phyloP scores from a whole-genome alignment of 1,139 yeast genomes.

The Pichia cactophila region DNA sequence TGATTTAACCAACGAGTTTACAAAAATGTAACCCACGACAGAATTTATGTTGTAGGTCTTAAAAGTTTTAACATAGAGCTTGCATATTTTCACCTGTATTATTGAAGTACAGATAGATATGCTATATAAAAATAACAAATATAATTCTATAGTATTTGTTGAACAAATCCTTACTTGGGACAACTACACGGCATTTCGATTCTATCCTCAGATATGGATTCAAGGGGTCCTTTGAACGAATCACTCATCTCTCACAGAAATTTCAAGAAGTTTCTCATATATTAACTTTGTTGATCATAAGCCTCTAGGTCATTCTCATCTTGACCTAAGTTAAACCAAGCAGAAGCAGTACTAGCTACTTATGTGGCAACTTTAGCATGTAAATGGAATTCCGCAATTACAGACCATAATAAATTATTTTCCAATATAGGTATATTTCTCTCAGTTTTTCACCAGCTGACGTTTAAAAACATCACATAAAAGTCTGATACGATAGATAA shows the following conservation, averaged over 20 bases:
- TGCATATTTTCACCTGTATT: too few relatives aligned
- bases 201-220: too few relatives aligned
- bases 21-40: too few relatives aligned
- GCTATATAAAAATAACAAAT: too few relatives aligned
- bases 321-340: constrained; percentile 20
- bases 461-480: constrained; percentile 24
- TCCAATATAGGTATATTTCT: constrained; percentile 11
- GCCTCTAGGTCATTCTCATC: constrained; percentile 12
- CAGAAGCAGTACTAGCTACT: constrained; percentile 23
- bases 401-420: constrained; percentile 15
- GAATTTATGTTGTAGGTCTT: too few relatives aligned
- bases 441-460: constrained; percentile 13
- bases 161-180: too few relatives aligned
- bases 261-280: constrained; percentile 16
- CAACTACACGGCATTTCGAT: too few relatives aligned
- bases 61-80: too few relatives aligned
- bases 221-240: too few relatives aligned
- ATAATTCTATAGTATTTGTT: too few relatives aligned
- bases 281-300: constrained; percentile 16
- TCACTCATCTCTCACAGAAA: constrained; percentile 10
- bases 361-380: constrained; percentile 20
- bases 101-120: too few relatives aligned
- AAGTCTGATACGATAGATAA: constrained; percentile 22
- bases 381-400: constrained; percentile 9
- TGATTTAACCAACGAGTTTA: too few relatives aligned